Conservation (phyloP, 345 rosid species). For the Cardamine occulta region DNA sequence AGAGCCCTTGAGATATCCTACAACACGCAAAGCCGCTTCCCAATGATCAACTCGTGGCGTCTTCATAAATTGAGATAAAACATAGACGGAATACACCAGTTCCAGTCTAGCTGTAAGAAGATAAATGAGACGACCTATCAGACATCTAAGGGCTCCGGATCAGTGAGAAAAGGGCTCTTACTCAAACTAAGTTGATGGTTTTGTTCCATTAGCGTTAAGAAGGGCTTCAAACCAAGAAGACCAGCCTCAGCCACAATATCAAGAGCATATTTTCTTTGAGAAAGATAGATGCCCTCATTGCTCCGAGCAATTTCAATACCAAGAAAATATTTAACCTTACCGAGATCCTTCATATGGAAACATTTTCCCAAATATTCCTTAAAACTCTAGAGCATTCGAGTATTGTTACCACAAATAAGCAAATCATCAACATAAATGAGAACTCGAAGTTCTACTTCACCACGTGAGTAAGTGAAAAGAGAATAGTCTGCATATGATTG, state of each 20-base stretch:
- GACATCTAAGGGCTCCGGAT: not conserved
- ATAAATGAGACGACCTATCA: not conserved
- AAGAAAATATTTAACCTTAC: not conserved
- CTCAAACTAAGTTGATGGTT: not conserved
- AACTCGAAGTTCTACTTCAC: no score
- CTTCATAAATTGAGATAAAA: no score
- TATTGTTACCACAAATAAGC: no score
- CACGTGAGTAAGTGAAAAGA: no score
- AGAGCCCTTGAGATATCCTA: not conserved
- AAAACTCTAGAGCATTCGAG: no score
- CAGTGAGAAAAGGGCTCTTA: fast-evolving
- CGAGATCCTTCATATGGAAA: not conserved
- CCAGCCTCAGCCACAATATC: not conserved
- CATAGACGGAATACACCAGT: no score
- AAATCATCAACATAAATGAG: no score
- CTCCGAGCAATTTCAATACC: not conserved
- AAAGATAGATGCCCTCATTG: not conserved
- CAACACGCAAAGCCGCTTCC: not conserved
- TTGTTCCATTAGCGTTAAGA: not conserved
- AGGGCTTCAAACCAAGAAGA: not conserved
- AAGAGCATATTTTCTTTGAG: not conserved
- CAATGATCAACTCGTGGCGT: not conserved
- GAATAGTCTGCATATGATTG: no score
- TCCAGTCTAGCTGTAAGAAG: not conserved
- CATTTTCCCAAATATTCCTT: no score